Conservation (phyloP, 306 rosid genomes). For the Pyrus bretschneideri region DNA sequence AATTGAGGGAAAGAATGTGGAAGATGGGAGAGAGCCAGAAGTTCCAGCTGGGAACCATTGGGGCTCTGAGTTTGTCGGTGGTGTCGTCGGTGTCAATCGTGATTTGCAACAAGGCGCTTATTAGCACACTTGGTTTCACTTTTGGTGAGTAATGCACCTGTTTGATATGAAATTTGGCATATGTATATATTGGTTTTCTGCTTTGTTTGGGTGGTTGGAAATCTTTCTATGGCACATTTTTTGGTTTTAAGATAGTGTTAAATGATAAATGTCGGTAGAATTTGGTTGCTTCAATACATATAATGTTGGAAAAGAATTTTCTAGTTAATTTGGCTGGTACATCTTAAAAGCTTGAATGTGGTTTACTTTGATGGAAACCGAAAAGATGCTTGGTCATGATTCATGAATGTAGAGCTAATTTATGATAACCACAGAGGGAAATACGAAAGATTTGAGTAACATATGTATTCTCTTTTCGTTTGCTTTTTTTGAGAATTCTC, state of each 20-base stretch:
- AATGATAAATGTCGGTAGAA: not conserved
- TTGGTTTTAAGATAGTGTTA: not conserved
- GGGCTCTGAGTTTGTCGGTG: conserved; percentile 74
- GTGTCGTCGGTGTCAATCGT: conserved; percentile 82
- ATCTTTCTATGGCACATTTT: not conserved
- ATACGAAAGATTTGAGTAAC: too few relatives aligned
- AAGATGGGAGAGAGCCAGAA: conserved; percentile 65
- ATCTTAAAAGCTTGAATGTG: not conserved
- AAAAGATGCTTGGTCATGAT: not conserved
- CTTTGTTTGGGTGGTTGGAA: not conserved
- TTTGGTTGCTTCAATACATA: not conserved
- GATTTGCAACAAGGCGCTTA: conserved; percentile 73
- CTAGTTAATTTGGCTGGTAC: not conserved
- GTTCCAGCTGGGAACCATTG: conserved; percentile 68
- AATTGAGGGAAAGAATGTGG: not conserved
- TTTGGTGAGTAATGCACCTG: conserved; percentile 44
- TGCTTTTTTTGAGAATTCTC: too few relatives aligned
- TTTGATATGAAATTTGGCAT: not conserved
- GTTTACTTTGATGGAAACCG: not conserved
- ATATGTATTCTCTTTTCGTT: not conserved
- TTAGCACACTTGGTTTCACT: conserved; percentile 60
- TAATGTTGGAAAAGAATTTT: not conserved
- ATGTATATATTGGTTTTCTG: not conserved
- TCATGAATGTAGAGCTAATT: not conserved
- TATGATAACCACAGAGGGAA: too few relatives aligned